phyloP scores from a whole-genome alignment of 306 rosid species.

The Cucurbita argyrosperma region DNA sequence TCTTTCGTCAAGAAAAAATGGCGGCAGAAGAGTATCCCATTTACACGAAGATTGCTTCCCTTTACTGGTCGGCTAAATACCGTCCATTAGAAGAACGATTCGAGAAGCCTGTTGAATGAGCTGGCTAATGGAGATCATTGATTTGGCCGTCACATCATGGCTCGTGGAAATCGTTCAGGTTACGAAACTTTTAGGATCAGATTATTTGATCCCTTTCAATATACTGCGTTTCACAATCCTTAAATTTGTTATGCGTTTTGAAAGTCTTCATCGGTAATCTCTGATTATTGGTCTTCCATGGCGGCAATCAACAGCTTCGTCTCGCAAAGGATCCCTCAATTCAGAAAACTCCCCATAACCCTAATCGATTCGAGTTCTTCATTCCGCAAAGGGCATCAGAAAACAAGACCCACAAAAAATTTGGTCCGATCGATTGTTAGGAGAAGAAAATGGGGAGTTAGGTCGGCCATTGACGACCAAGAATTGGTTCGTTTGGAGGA shows the following conservation, averaged over 20 bases:
- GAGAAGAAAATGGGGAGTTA: slow-evolving; percentile 23
- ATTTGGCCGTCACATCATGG: background rate
- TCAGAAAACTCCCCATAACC: slow-evolving; percentile 10
- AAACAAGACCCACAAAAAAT: slow-evolving; percentile 6
- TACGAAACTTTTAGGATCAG: background rate
- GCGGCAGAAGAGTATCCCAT: background rate
- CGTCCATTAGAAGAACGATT: background rate
- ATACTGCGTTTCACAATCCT: background rate
- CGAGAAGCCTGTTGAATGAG: background rate
- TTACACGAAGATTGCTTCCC: background rate
- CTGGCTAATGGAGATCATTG: background rate
- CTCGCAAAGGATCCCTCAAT: slow-evolving; percentile 15
- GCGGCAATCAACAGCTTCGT: slow-evolving; percentile 23
- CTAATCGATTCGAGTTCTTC: slow-evolving; percentile 6
- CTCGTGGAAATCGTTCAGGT: background rate
- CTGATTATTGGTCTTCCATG: slow-evolving; percentile 19
- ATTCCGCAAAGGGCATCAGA: slow-evolving; percentile 9
- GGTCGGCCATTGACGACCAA: slow-evolving; percentile 41
- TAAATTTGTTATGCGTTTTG: background rate
- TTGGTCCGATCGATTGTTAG: slow-evolving; percentile 6
- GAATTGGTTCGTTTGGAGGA: slow-evolving; percentile 29
- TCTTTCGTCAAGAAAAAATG: background rate
- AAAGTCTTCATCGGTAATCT: background rate
- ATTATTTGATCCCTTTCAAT: background rate
- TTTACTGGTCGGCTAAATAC: background rate